Evolutionary conservation across 1,284 basidiomycete species (phyloP).

Genomic region (Ceratobasidium sp.): DNA sequence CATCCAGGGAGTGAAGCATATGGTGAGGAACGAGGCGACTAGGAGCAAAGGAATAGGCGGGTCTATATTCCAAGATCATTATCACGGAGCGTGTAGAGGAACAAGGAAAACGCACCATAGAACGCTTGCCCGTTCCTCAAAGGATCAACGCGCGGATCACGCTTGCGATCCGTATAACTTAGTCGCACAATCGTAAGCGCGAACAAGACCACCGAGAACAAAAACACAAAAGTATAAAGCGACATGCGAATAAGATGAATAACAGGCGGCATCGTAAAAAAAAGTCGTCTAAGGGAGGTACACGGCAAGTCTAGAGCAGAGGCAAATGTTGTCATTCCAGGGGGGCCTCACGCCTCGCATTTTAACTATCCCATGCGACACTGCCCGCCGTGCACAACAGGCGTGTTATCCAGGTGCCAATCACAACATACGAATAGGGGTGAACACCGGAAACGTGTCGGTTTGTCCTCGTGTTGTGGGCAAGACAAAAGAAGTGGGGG

Average conservation of each 20-base stretch:
- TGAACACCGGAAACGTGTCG: conserved; percentile 6
- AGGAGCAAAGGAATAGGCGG: conserved; percentile 23
- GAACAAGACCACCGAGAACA: conserved; percentile 38
- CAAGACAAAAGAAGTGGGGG: not conserved
- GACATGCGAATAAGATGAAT: conserved; percentile 6
- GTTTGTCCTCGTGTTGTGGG: conserved; percentile 2
- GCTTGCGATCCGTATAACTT: conserved; percentile 34
- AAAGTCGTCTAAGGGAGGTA: not conserved
- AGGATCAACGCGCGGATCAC: conserved; percentile 25
- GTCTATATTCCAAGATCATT: not conserved
- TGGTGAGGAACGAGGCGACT: conserved; percentile 34
- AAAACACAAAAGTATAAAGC: conserved; percentile 13
- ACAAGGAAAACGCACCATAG: conserved; percentile 8
- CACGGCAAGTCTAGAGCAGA: not conserved
- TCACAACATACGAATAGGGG: not conserved
- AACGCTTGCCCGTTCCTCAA: conserved; percentile 32
- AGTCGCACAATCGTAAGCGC: conserved; percentile 36
- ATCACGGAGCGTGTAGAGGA: not conserved
- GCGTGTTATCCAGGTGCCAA: conserved; percentile 22
- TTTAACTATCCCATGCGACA: conserved; percentile 22
- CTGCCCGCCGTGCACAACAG: conserved; percentile 33
- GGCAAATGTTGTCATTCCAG: conserved; percentile 4
- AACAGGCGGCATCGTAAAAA: conserved; percentile 22
- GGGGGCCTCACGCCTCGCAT: not conserved
- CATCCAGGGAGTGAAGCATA: conserved; percentile 39